These are phyloP conservation scores for Dactylellina parvicollis DNA, from an alignment of 2,329 filamentous ascomycete species.

Conservation along the genomic window DNA sequence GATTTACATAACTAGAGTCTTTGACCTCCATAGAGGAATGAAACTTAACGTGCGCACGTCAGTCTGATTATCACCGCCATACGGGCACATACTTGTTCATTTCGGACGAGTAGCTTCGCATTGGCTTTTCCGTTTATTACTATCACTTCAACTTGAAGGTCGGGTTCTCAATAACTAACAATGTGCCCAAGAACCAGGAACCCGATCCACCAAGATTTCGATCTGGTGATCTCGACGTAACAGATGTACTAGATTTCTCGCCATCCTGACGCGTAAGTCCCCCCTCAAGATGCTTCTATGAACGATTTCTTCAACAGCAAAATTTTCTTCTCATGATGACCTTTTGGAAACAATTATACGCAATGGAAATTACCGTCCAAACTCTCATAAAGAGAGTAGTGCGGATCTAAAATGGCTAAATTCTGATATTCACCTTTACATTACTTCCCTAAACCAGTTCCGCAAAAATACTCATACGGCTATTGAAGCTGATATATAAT, in stretches of 20 bases:
- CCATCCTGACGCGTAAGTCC: too few species aligned
- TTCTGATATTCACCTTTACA: constrained; percentile 70
- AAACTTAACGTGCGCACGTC: constrained; percentile 71
- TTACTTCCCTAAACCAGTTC: constrained; percentile 25
- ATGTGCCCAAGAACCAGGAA: too few species aligned
- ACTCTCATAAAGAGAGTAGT: constrained; percentile 69
- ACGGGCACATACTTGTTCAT: not conserved
- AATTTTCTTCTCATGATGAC: constrained; percentile 72
- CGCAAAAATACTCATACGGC: not conserved
- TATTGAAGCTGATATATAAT: too few species aligned
- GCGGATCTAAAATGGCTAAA: constrained; percentile 88
- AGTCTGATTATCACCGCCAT: constrained; percentile 55
- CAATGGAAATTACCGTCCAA: constrained; percentile 97
- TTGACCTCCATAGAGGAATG: constrained; percentile 81
- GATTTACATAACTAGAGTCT: constrained; percentile 96
- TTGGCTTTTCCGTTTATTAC: too few species aligned
- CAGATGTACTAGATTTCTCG: too few species aligned
- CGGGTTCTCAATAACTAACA: too few species aligned
- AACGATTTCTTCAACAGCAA: too few species aligned
- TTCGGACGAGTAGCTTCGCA: not conserved
- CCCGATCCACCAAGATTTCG: too few species aligned
- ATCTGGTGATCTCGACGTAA: too few species aligned
- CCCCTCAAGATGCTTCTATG: constrained; percentile 4
- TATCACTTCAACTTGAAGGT: too few species aligned
- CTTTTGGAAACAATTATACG: constrained; percentile 69